These are phyloP conservation scores for Tulasnella sp. DNA, from an alignment of 768 basidiomycete genomes.

Conservation along the genomic window DNA sequence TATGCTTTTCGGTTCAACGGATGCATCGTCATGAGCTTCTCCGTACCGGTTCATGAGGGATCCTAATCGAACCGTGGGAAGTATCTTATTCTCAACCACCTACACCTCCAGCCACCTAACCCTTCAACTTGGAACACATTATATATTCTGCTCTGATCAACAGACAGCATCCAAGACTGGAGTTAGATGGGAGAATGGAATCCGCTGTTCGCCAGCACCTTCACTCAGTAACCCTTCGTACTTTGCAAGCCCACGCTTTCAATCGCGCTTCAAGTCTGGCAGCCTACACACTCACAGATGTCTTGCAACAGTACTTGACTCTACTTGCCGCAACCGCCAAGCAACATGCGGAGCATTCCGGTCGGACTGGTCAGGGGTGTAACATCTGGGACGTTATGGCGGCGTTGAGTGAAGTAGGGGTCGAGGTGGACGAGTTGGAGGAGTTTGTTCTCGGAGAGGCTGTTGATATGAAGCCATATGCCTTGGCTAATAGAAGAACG, in stretches of 20 bases:
- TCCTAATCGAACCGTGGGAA: not conserved
- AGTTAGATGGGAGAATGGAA: slow-evolving; percentile 21
- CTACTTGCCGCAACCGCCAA: slow-evolving; percentile 64
- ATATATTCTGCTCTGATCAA: not conserved
- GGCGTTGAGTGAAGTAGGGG: slow-evolving; percentile 72
- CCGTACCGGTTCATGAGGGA: not conserved
- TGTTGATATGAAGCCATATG: slow-evolving; percentile 62
- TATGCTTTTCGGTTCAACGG: too few species aligned
- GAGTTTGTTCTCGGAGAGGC: slow-evolving; percentile 51
- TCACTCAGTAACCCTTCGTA: slow-evolving; percentile 38
- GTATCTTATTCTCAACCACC: slow-evolving; percentile 3
- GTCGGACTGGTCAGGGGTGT: slow-evolving; percentile 49
- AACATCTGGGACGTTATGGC: slow-evolving; percentile 57
- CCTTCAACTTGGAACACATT: not conserved
- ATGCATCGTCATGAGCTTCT: not conserved
- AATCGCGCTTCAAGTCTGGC: slow-evolving; percentile 72
- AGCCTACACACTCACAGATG: slow-evolving; percentile 63
- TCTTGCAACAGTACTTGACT: slow-evolving; percentile 68
- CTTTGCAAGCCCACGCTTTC: slow-evolving; percentile 74
- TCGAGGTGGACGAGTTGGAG: slow-evolving; percentile 61
- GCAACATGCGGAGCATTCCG: slow-evolving; percentile 70
- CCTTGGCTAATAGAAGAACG: not conserved
- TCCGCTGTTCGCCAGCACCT: slow-evolving; percentile 27
- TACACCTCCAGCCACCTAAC: slow-evolving; percentile 5
- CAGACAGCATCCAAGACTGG: not conserved